Conservation (phyloP, 129 eudicot genomes). For the Heracleum sosnowskyi region DNA sequence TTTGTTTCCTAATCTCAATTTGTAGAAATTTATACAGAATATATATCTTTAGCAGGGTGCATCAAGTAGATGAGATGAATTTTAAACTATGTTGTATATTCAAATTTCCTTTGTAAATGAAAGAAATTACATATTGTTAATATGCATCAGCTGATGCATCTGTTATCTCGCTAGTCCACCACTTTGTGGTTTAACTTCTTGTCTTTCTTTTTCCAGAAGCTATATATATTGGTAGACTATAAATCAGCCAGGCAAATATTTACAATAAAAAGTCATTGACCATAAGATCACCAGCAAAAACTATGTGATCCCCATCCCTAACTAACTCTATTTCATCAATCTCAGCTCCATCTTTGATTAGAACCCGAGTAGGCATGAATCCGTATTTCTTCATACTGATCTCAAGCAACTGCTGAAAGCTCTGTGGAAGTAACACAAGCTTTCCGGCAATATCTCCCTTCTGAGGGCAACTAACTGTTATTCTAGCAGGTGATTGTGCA, state of each 20-base stretch:
- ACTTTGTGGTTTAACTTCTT: neutral
- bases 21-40: too few relatives aligned
- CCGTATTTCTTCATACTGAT: conserved; percentile 53
- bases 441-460: conserved; percentile 57
- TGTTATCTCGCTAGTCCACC: conserved; percentile 1
- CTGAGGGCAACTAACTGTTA: conserved; percentile 58
- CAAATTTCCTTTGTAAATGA: neutral
- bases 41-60: too few relatives aligned
- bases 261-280: too few relatives aligned
- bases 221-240: too few relatives aligned
- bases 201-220: too few relatives aligned
- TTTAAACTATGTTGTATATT: neutral
- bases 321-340: conserved; percentile 67
- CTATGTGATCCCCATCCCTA: conserved; percentile 82
- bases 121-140: neutral
- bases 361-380: conserved; percentile 28
- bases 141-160: neutral
- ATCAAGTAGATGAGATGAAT: neutral
- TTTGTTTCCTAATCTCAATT: too few relatives aligned
- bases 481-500: conserved; percentile 28
- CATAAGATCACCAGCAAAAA: conserved; percentile 37
- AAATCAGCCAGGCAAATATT: too few relatives aligned
- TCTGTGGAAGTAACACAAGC: conserved; percentile 67
- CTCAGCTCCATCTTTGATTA: conserved; percentile 59
- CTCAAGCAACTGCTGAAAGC: conserved; percentile 47